Conservation (phyloP, 495 filamentous ascomycete genomes). For the Penicillium ochrochloron region DNA sequence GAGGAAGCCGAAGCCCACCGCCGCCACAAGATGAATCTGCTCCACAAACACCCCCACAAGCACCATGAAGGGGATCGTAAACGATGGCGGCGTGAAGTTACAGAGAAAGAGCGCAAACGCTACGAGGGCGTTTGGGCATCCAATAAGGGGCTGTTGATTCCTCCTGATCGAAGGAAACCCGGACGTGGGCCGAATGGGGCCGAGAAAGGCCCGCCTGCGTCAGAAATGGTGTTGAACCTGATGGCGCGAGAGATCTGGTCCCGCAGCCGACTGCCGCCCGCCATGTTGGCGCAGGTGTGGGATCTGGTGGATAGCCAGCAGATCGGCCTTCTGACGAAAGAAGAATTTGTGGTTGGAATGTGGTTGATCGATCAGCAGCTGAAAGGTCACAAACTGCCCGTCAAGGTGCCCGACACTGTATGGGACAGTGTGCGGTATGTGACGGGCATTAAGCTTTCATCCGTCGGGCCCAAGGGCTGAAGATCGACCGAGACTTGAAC, state of each 20-base stretch:
- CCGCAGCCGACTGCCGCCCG: conserved; percentile 69
- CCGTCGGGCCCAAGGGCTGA: conserved; percentile 16
- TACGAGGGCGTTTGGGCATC: conserved; percentile 98
- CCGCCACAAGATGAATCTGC: conserved; percentile 53
- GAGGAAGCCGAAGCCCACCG: conserved; percentile 61
- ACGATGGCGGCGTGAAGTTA: conserved; percentile 81
- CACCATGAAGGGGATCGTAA: conserved; percentile 86
- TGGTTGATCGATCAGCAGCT: conserved; percentile 94
- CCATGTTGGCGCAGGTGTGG: conserved; percentile 81
- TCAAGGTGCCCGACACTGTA: conserved; percentile 76
- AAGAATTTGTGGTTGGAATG: conserved; percentile 93
- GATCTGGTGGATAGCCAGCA: conserved; percentile 73
- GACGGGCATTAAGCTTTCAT: conserved; percentile 43
- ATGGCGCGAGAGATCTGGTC: conserved; percentile 87
- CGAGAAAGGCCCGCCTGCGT: conserved; percentile 32
- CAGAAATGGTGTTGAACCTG: conserved; percentile 71
- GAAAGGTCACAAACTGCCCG: conserved; percentile 85
- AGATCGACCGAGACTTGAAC: not conserved
- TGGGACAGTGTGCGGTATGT: conserved; percentile 80
- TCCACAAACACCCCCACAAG: conserved; percentile 76
- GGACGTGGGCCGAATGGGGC: conserved; percentile 3
- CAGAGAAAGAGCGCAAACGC: conserved; percentile 77
- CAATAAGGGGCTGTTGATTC: conserved; percentile 73
- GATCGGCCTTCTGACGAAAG: conserved; percentile 64
- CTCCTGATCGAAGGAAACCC: conserved; percentile 16